These are phyloP conservation scores for Botrytis byssoidea DNA, from an alignment of 2,329 filamentous ascomycete genomes.

Conservation along the genomic window DNA sequence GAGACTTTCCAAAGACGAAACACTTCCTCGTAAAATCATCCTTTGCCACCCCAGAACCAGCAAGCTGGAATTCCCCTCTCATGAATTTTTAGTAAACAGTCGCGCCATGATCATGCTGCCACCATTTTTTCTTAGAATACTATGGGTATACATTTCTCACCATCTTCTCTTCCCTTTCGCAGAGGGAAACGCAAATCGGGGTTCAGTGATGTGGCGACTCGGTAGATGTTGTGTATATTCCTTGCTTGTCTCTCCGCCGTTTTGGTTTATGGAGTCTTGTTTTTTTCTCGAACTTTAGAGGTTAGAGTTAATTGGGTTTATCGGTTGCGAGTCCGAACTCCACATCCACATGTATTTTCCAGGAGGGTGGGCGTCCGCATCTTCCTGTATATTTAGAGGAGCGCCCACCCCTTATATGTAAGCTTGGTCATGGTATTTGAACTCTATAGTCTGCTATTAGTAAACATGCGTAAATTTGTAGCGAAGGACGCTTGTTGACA, in stretches of 20 bases:
- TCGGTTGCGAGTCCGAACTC: not conserved
- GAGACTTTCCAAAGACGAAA: not conserved
- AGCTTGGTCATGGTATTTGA: not conserved
- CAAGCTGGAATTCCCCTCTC: not conserved
- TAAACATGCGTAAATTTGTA: not conserved
- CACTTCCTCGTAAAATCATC: too few relatives aligned
- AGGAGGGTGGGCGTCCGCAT: not conserved
- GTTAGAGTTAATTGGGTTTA: not conserved
- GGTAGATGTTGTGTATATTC: rapidly evolving
- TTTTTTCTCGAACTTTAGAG: rapidly evolving
- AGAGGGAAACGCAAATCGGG: not conserved
- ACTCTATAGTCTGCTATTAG: not conserved
- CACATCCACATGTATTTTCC: not conserved
- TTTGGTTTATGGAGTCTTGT: not conserved
- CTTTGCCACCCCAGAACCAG: too few relatives aligned
- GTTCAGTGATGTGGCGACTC: not conserved
- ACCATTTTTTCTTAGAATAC: not conserved
- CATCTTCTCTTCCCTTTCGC: not conserved
- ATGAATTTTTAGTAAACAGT: not conserved
- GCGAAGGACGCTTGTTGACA: rapidly evolving
- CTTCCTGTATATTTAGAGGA: not conserved
- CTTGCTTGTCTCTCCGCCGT: not conserved
- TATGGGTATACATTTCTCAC: not conserved
- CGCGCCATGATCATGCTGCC: not conserved
- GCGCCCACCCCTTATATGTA: not conserved